phyloP scores from a whole-genome alignment of 2,329 filamentous ascomycete species.

The Hypoxylon sp. region DNA sequence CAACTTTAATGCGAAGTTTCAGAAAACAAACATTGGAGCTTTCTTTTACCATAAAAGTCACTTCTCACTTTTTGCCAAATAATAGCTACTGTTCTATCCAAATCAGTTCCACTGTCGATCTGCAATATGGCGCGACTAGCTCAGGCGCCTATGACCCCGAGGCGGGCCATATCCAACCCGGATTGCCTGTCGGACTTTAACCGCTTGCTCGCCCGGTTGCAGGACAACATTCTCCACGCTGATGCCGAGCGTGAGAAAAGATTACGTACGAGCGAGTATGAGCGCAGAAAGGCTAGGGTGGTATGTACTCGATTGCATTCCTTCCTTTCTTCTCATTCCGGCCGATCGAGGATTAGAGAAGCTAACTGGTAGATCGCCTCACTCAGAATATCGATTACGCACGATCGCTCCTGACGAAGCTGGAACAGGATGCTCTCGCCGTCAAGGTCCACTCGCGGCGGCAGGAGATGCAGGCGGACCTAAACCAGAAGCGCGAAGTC shows the following conservation, averaged over 20 bases:
- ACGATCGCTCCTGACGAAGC: conserved; percentile 73
- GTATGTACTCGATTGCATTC: conserved; percentile 56
- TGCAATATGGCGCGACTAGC: conserved; percentile 50
- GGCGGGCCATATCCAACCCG: conserved; percentile 47
- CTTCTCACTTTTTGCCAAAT: not conserved
- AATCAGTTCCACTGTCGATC: not conserved
- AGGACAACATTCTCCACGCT: conserved; percentile 72
- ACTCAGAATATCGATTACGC: conserved; percentile 78
- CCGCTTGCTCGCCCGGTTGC: conserved; percentile 74
- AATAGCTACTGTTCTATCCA: not conserved
- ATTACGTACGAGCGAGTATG: conserved; percentile 72
- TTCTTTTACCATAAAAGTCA: not conserved
- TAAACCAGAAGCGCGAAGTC: conserved; percentile 73
- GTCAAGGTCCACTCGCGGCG: conserved; percentile 70
- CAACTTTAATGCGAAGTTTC: conserved; percentile 10
- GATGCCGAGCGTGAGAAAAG: conserved; percentile 69
- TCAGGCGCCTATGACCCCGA: conserved; percentile 49
- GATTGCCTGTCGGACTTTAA: conserved; percentile 67
- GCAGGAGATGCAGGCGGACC: conserved; percentile 71
- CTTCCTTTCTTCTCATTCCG: not conserved
- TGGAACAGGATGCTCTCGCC: conserved; percentile 76
- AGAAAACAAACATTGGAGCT: conserved; percentile 14
- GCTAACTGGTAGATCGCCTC: conserved; percentile 14
- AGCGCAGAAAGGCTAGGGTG: conserved; percentile 70
- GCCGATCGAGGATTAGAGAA: not conserved